Evolutionary conservation across 805 yeast genomes (phyloP).

Genomic region (Ogataea trehalophila): DNA sequence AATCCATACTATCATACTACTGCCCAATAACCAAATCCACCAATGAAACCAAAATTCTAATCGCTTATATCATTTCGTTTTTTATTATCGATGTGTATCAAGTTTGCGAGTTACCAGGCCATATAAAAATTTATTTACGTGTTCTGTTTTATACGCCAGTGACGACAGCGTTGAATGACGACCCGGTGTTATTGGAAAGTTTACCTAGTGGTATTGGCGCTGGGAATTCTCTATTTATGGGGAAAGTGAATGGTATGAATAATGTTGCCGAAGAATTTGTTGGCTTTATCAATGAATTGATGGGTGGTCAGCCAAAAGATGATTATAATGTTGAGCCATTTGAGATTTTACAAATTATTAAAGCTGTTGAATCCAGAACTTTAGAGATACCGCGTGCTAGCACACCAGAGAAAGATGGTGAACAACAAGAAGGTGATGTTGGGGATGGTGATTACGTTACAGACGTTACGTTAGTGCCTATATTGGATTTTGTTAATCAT

Average conservation of each 20-base stretch:
- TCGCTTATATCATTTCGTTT: conserved; percentile 22
- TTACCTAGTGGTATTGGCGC: conserved; percentile 3
- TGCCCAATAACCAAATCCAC: conserved; percentile 9
- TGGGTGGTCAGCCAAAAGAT: neutral
- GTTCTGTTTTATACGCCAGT: conserved; percentile 32
- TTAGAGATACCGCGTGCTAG: conserved; percentile 56
- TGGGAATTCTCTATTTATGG: conserved; percentile 12
- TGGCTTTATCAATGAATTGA: neutral
- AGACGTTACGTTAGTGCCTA: conserved; percentile 57
- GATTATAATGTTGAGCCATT: conserved; percentile 2
- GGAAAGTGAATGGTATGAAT: neutral
- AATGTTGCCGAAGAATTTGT: neutral
- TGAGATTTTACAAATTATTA: conserved; percentile 16
- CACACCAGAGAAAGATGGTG: conserved; percentile 7
- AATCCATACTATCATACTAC: conserved; percentile 13
- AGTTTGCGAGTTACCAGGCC: neutral
- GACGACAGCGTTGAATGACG: conserved; percentile 23
- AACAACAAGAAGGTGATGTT: conserved; percentile 11
- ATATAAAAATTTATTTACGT: conserved; percentile 29
- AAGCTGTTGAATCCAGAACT: conserved; percentile 54
- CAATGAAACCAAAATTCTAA: conserved; percentile 24
- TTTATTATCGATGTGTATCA: neutral
- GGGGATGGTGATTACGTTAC: conserved; percentile 38
- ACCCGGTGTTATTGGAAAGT: conserved; percentile 22
- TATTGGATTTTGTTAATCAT: conserved; percentile 68